Evolutionary conservation across 352 stramenopile genomes (phyloP), one percentile per base, ranked within the genome.

Genomic region (Thraustochytrium sp.): DNA sequence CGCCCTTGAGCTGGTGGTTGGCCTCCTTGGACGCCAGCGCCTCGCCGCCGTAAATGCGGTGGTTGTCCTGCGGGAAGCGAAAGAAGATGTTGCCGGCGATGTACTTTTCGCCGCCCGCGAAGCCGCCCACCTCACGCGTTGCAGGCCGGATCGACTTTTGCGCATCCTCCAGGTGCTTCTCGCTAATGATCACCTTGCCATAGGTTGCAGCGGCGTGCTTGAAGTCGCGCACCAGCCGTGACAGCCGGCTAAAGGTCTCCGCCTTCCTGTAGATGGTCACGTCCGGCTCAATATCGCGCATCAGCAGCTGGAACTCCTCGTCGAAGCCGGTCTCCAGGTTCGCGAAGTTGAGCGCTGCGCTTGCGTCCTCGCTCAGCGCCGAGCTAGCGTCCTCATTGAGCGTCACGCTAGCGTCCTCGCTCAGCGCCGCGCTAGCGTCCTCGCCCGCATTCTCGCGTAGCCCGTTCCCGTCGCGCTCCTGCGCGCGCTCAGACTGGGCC

Each of bases 91-190:
- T 23, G 86, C 89, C 49, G 84, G 85, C 29, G 90, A 91, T 76
- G 87, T 91, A 93, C 65, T 88, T 88, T 26, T 91, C 88, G 3
- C 88, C 88, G 2, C 90, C 89, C 0, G 76, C 85, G 34, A 85
- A 88, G 2, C 65, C 91, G 46, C 68, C 23, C 26, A 80, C 31
- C 46, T 86, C 89, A 36, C 56, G 86, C 2, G 91, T 92, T 34
- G 59, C 88, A 4, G 88, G 87, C 61, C 92, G 91, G 61, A 92
- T 89, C 87, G 90, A 89, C 46, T 77, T 88, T 0, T 34, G 83
- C 49, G 53, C 55, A 49, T 82, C 29, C 48, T 8, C 16, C 23
- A 82, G 56, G 16, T 54, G 38, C 48, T 77, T 53, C n/a, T 83
- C 37, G n/a, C 40, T 16, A 61, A 76, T 76, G 11, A 53, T 85